Conservation (phyloP, 306 rosid genomes). For the Acacia crassicarpa region DNA sequence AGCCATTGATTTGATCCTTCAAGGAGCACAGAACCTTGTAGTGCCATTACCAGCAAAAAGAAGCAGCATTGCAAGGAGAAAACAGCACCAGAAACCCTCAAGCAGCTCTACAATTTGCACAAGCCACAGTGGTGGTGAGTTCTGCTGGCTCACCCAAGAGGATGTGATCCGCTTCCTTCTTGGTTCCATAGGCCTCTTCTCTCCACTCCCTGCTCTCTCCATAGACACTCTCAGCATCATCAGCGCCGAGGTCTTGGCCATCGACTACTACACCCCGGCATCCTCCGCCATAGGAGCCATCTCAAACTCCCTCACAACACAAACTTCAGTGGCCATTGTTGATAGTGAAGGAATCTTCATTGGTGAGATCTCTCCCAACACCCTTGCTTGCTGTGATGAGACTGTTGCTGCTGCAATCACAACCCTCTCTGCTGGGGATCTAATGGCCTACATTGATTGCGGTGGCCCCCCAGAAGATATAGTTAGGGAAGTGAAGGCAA, state of each 20-base stretch:
- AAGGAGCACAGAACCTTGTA: constrained; percentile 87
- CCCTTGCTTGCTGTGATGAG: constrained; percentile 83
- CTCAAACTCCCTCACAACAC: constrained; percentile 56
- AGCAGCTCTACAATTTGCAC: constrained; percentile 19
- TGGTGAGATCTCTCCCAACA: constrained; percentile 90
- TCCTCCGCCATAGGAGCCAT: constrained; percentile 61
- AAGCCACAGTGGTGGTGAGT: constrained; percentile 62
- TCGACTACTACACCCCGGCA: constrained; percentile 83
- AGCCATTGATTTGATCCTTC: constrained; percentile 82
- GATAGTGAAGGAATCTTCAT: constrained; percentile 66
- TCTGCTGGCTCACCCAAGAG: constrained; percentile 91
- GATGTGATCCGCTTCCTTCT: constrained; percentile 83
- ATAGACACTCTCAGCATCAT: constrained; percentile 69
- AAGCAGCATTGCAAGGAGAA: constrained; percentile 63
- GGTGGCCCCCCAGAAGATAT: constrained; percentile 89
- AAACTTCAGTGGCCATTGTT: constrained; percentile 83
- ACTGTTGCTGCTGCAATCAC: constrained; percentile 72
- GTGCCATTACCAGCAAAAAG: constrained; percentile 60
- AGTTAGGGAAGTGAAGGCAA: constrained; percentile 61
- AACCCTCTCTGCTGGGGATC: constrained; percentile 74
- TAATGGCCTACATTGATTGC: constrained; percentile 94
- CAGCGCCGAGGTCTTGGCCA: constrained; percentile 50
- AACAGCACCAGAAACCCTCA: constrained; percentile 50
- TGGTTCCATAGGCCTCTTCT: constrained; percentile 76
- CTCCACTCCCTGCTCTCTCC: constrained; percentile 68